These are phyloP conservation scores for Xanthoconium purpureum DNA, from an alignment of 768 basidiomycete genomes.

Conservation along the genomic window DNA sequence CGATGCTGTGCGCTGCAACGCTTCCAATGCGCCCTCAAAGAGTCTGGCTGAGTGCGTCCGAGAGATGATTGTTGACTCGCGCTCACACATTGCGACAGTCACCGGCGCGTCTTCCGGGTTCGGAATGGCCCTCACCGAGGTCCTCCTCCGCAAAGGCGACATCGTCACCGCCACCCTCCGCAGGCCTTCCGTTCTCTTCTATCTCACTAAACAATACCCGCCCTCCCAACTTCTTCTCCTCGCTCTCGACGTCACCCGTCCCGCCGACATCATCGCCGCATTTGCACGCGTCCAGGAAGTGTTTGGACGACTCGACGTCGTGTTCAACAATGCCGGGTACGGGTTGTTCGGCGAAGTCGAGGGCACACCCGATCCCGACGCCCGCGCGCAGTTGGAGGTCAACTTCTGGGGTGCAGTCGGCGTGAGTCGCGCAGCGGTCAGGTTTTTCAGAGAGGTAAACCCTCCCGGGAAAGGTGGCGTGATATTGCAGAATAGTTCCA, in stretches of 20 bases:
- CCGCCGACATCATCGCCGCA: slow-evolving; percentile 30
- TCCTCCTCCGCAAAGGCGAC: slow-evolving; percentile 35
- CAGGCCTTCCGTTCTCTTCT: slow-evolving; percentile 30
- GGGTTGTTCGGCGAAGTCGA: slow-evolving; percentile 34
- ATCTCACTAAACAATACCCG: slow-evolving; percentile 25
- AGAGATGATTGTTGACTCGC: too few species aligned
- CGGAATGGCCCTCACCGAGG: slow-evolving; percentile 32
- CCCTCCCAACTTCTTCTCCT: slow-evolving; percentile 33
- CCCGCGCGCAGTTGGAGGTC: slow-evolving; percentile 34
- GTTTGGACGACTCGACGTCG: slow-evolving; percentile 43
- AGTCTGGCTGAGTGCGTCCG: slow-evolving; percentile 12
- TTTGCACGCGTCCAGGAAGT: slow-evolving; percentile 31
- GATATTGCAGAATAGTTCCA: slow-evolving; percentile 15
- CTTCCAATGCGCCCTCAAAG: not conserved
- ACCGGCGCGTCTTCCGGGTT: slow-evolving; percentile 39
- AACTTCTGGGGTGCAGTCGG: slow-evolving; percentile 19
- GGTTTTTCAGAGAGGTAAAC: slow-evolving; percentile 36
- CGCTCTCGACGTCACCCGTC: slow-evolving; percentile 38
- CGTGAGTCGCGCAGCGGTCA: slow-evolving; percentile 26
- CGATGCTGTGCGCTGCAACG: not conserved
- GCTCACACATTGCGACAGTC: not conserved
- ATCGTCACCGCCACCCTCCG: slow-evolving; percentile 42
- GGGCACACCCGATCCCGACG: slow-evolving; percentile 28
- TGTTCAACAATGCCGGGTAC: slow-evolving; percentile 42
- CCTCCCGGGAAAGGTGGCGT: slow-evolving; percentile 9